Evolutionary conservation across 495 filamentous ascomycete genomes (phyloP).

Genomic region (Penicillium ochrochloron): DNA sequence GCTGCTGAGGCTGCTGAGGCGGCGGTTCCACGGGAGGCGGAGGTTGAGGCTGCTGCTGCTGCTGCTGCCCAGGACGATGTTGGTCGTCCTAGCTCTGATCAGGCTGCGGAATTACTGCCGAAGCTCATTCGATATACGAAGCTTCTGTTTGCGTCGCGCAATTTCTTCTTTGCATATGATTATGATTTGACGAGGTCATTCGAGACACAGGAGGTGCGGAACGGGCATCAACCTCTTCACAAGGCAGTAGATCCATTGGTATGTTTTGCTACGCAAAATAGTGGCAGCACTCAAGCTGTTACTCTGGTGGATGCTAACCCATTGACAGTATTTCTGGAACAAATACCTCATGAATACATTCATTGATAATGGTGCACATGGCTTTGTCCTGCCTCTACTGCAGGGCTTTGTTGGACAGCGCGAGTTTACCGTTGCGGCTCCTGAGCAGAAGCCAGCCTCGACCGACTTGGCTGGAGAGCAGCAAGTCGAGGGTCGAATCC

Average conservation of each 20-base stretch:
- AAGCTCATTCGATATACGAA: conserved; percentile 83
- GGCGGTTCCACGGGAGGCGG: conserved; percentile 27
- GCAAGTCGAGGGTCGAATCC: conserved; percentile 35
- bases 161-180: conserved; percentile 94
- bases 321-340: conserved; percentile 86
- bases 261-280: conserved; percentile 22
- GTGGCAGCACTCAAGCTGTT: neutral
- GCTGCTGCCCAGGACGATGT: conserved; percentile 34
- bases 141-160: conserved; percentile 76
- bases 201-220: conserved; percentile 46
- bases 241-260: conserved; percentile 75
- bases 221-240: conserved; percentile 62
- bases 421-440: conserved; percentile 68
- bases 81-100: conserved; percentile 31
- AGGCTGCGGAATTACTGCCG: conserved; percentile 64
- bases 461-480: conserved; percentile 24
- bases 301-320: conserved; percentile 22
- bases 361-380: conserved; percentile 62
- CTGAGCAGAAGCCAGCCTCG: conserved; percentile 22
- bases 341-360: conserved; percentile 73
- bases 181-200: conserved; percentile 79
- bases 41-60: conserved; percentile 5
- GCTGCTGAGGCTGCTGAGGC: conserved; percentile 13
- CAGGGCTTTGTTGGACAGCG: conserved; percentile 94
- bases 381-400: conserved; percentile 79